Evolutionary conservation across 352 stramenopile species (phyloP).

Genomic region (Pythium plurisporium): DNA sequence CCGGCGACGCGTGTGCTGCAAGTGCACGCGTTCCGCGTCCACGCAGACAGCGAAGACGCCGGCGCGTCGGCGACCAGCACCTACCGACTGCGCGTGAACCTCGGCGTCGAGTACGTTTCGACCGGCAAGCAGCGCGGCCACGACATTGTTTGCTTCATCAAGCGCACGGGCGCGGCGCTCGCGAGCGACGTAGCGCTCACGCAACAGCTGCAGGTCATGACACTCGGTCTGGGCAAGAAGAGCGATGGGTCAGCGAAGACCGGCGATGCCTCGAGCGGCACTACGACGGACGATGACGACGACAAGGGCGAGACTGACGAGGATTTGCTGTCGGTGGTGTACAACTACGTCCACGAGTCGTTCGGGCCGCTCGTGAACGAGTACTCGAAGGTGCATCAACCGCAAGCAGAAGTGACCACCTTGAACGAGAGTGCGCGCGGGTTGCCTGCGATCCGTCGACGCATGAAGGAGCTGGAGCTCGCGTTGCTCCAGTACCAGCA

Average conservation of each 20-base stretch:
- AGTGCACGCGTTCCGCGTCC: slow-evolving; percentile 57
- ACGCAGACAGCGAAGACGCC: background rate
- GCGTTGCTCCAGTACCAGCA: slow-evolving; percentile 93
- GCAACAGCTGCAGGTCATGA: slow-evolving; percentile 87
- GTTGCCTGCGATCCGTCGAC: slow-evolving; percentile 81
- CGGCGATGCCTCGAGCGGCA: slow-evolving; percentile 37
- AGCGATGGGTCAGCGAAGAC: slow-evolving; percentile 26
- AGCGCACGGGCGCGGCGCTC: slow-evolving; percentile 65
- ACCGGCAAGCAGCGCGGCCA: slow-evolving; percentile 54
- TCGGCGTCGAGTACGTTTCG: slow-evolving; percentile 69
- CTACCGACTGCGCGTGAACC: slow-evolving; percentile 59
- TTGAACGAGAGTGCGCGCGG: slow-evolving; percentile 64
- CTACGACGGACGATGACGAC: slow-evolving; percentile 49
- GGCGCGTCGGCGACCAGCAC: slow-evolving; percentile 2
- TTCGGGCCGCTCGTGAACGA: slow-evolving; percentile 84
- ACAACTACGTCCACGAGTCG: slow-evolving; percentile 88
- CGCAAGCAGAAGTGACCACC: slow-evolving; percentile 58
- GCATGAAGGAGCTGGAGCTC: slow-evolving; percentile 93
- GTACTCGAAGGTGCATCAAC: slow-evolving; percentile 81
- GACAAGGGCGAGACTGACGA: slow-evolving; percentile 49
- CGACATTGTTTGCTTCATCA: slow-evolving; percentile 86
- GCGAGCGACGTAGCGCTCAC: slow-evolving; percentile 65
- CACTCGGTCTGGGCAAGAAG: slow-evolving; percentile 62
- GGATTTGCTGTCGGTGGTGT: slow-evolving; percentile 76
- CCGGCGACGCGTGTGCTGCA: slow-evolving; percentile 61